These are phyloP conservation scores for Diaporthe velutina DNA, from an alignment of 2,329 filamentous ascomycete genomes.

Conservation along the genomic window DNA sequence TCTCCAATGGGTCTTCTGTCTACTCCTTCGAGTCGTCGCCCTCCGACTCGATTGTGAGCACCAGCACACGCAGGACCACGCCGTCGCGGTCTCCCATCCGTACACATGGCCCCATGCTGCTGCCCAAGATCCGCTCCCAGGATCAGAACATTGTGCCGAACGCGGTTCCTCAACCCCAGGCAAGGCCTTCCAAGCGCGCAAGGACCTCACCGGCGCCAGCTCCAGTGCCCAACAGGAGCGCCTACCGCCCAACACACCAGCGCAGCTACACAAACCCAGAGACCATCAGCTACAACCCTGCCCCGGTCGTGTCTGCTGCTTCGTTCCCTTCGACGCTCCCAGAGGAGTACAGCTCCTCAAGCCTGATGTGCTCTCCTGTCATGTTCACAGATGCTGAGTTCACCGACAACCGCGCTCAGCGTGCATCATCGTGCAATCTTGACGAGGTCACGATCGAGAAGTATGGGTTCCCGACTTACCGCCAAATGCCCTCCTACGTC, in stretches of 20 bases:
- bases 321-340: conserved; percentile 53
- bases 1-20: conserved; percentile 60
- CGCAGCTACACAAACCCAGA: conserved; percentile 75
- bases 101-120: conserved; percentile 82
- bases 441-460: conserved; percentile 75
- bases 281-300: conserved; percentile 58
- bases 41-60: conserved; percentile 70
- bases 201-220: conserved; percentile 64
- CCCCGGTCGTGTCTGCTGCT: conserved; percentile 48
- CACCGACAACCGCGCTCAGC: conserved; percentile 62
- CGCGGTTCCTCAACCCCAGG: conserved; percentile 44
- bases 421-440: conserved; percentile 76
- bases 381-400: conserved; percentile 59
- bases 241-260: conserved; percentile 61
- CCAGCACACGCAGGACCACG: conserved; percentile 74
- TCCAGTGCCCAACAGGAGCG: conserved; percentile 45
- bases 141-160: conserved; percentile 80
- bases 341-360: conserved; percentile 51
- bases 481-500: conserved; percentile 74
- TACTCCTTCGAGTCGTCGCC: conserved; percentile 77
- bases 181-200: conserved; percentile 70
- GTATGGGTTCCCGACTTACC: conserved; percentile 88
- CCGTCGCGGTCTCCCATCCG: conserved; percentile 78
- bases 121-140: conserved; percentile 88
- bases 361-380: conserved; percentile 77